phyloP scores from a whole-genome alignment of 2,329 filamentous ascomycete species.

The Botryotinia convoluta region DNA sequence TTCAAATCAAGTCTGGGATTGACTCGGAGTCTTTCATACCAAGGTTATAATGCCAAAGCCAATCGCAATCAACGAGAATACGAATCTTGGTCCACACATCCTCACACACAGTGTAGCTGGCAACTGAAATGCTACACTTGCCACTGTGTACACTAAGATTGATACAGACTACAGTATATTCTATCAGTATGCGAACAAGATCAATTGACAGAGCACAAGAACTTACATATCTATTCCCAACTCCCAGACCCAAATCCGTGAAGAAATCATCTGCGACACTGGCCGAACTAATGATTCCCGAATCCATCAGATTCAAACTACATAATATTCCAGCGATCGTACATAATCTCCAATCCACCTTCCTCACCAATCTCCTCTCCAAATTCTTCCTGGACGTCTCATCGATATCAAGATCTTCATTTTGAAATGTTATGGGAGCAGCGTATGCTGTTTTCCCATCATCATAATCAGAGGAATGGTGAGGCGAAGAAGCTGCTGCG shows the following conservation, averaged over 20 bases:
- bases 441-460: neutral
- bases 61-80: slow-evolving; percentile 59
- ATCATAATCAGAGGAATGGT: neutral
- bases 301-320: slow-evolving; percentile 67
- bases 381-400: slow-evolving; percentile 4
- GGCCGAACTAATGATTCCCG: slow-evolving; percentile 66
- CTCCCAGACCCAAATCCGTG: slow-evolving; percentile 57
- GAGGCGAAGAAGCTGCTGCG: neutral
- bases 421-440: neutral
- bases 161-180: slow-evolving; percentile 49
- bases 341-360: slow-evolving; percentile 66
- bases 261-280: slow-evolving; percentile 54
- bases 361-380: slow-evolving; percentile 52
- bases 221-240: slow-evolving; percentile 57
- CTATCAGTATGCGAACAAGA: neutral
- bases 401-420: neutral
- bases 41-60: slow-evolving; percentile 64
- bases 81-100: slow-evolving; percentile 60
- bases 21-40: slow-evolving; percentile 23
- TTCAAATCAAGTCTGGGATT: neutral
- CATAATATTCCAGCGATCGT: slow-evolving; percentile 70
- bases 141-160: slow-evolving; percentile 72
- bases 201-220: neutral
- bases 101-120: slow-evolving; percentile 66
- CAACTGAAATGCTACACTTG: slow-evolving; percentile 65